A percentile compares a stretch with the other conserved stretches of the same genome.
Conservation (phyloP, 148 eudicot species). For the Agrostemma githago region DNA sequence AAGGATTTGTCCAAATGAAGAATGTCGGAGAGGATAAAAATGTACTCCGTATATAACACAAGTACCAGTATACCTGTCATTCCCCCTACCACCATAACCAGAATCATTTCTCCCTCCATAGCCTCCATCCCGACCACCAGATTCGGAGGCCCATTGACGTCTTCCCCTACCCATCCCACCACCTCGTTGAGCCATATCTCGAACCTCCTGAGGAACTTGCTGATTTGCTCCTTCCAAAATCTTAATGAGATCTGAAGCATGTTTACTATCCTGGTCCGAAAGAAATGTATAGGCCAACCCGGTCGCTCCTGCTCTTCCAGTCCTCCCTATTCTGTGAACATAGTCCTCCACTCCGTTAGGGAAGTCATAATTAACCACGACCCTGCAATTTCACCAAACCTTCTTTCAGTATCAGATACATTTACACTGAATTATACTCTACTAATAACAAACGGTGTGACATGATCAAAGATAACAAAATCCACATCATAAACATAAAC, state of each 20-base stretch:
- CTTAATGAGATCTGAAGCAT: slow-evolving; percentile 85
- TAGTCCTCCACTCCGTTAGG: slow-evolving; percentile 95
- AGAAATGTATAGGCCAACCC: slow-evolving; percentile 85
- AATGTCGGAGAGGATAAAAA: background rate
- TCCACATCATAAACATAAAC: background rate
- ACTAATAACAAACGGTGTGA: background rate
- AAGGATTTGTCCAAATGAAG: background rate
- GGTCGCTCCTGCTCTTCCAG: slow-evolving; percentile 99
- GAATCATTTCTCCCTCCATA: slow-evolving; percentile 46
- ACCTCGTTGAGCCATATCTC: slow-evolving; percentile 85
- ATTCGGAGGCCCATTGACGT: slow-evolving; percentile 40
- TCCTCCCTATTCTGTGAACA: slow-evolving; percentile 97
- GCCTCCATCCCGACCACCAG: slow-evolving; percentile 53
- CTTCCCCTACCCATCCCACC: slow-evolving; percentile 60
- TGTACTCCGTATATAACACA: background rate
- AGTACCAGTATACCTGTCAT: slow-evolving; percentile 41
- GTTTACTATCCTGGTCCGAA: slow-evolving; percentile 67
- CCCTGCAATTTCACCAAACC: slow-evolving; percentile 44
- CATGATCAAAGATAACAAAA: background rate
- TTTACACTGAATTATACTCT: background rate
- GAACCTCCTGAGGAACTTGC: slow-evolving; percentile 70
- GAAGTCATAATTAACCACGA: slow-evolving; percentile 88
- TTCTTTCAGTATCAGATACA: background rate
- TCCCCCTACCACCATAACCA: slow-evolving; percentile 47
- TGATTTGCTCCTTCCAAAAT: slow-evolving; percentile 90